phyloP scores from a whole-genome alignment of 2,329 filamentous ascomycete genomes.

The Fusarium xyrophilum region DNA sequence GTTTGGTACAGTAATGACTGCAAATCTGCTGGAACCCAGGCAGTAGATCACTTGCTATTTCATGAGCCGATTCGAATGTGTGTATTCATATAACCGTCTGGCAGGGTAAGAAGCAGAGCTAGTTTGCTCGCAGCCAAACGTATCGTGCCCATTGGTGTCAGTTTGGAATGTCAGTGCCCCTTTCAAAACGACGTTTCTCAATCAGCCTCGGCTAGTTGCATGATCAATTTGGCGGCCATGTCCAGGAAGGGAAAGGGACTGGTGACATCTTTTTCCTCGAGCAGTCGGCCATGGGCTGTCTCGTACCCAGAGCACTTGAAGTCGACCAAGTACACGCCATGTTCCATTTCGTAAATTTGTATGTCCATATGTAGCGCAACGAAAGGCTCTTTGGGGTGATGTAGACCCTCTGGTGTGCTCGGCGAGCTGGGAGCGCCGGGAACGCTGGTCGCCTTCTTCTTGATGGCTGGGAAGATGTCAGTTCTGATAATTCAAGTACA shows the following conservation, averaged over 20 bases:
- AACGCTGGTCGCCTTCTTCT: constrained; percentile 36
- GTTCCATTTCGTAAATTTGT: constrained; percentile 93
- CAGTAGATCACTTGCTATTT: not conserved
- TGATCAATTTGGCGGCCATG: constrained; percentile 88
- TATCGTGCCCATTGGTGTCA: not conserved
- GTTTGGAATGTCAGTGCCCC: not conserved
- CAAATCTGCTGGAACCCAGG: not conserved
- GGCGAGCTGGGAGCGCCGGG: constrained; percentile 26
- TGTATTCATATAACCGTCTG: not conserved
- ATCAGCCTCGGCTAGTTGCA: constrained; percentile 87
- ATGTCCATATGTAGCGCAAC: constrained; percentile 96
- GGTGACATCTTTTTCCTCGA: constrained; percentile 93
- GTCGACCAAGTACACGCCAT: constrained; percentile 91
- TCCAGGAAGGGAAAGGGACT: constrained; percentile 96
- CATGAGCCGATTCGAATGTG: not conserved
- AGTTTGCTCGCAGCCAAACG: not conserved
- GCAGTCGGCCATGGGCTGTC: constrained; percentile 71
- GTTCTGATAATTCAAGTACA: not conserved
- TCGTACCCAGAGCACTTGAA: constrained; percentile 99
- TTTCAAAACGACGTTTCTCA: constrained; percentile 42
- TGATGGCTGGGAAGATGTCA: constrained; percentile 41
- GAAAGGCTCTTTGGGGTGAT: constrained; percentile 64
- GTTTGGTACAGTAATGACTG: not conserved
- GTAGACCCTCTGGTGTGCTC: constrained; percentile 47
- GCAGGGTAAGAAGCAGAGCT: not conserved